Conservation (phyloP, 2,329 filamentous ascomycete genomes). For the Phaeosphaeria sp. region DNA sequence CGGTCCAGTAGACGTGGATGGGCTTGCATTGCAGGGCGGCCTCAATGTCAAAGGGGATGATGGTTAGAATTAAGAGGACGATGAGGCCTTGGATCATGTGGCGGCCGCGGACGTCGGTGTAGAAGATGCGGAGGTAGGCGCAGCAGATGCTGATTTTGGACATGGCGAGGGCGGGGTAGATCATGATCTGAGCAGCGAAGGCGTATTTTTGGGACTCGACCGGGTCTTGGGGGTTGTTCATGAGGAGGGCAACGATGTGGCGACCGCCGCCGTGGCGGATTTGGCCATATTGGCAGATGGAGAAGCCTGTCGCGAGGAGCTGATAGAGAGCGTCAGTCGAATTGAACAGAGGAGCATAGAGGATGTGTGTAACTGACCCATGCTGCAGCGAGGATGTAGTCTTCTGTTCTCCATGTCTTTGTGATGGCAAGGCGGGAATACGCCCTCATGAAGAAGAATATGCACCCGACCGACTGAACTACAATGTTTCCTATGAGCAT, state of each 20-base stretch:
- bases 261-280: slow-evolving; percentile 23
- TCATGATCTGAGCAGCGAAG: slow-evolving; percentile 22
- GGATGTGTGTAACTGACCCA: slow-evolving; percentile 19
- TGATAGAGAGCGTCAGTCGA: not conserved
- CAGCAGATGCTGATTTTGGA: slow-evolving; percentile 33
- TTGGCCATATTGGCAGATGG: slow-evolving; percentile 29
- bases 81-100: slow-evolving; percentile 20
- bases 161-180: slow-evolving; percentile 20
- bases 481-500: slow-evolving; percentile 26
- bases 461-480: slow-evolving; percentile 19
- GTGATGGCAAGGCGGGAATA: slow-evolving; percentile 24
- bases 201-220: slow-evolving; percentile 24
- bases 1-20: slow-evolving; percentile 27
- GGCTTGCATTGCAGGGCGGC: slow-evolving; percentile 26
- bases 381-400: slow-evolving; percentile 18
- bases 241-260: slow-evolving; percentile 12
- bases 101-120: slow-evolving; percentile 18
- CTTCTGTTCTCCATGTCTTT: slow-evolving; percentile 25
- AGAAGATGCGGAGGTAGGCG: slow-evolving; percentile 30
- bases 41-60: slow-evolving; percentile 19
- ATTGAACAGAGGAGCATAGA: not conserved
- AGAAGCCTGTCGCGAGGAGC: slow-evolving; percentile 24
- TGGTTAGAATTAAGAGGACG: slow-evolving; percentile 13
- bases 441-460: slow-evolving; percentile 24
- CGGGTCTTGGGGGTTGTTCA: slow-evolving; percentile 3